phyloP scores from a whole-genome alignment of 495 filamentous ascomycete genomes.

The Aspergillus coremiiformis region DNA sequence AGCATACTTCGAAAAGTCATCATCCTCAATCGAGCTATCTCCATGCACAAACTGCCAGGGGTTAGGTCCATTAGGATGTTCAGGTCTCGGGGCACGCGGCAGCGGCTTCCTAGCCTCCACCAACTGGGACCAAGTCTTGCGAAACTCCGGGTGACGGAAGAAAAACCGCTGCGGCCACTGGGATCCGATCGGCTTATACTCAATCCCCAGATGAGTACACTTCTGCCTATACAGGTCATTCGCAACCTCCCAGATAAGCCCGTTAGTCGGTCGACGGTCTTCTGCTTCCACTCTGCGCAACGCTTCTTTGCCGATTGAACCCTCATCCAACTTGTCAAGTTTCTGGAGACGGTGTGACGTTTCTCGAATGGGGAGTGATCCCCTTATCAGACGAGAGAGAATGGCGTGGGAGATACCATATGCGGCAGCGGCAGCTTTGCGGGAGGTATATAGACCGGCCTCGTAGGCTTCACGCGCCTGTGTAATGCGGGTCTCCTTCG shows the following conservation, averaged over 20 bases:
- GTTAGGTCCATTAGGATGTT: background rate
- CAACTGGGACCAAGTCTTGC: background rate
- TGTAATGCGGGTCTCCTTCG: background rate
- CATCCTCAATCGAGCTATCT: background rate
- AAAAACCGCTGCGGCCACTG: background rate
- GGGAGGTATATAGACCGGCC: background rate
- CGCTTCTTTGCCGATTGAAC: background rate
- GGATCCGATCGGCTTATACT: background rate
- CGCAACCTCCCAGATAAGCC: background rate
- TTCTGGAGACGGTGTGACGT: background rate
- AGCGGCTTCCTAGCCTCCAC: background rate
- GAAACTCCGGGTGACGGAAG: background rate
- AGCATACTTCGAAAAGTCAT: background rate
- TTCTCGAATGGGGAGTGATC: background rate
- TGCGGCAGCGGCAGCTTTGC: background rate
- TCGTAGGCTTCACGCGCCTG: background rate
- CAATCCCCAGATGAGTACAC: background rate
- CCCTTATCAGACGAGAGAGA: background rate
- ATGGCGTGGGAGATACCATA: background rate
- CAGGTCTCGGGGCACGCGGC: background rate
- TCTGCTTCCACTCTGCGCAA: background rate
- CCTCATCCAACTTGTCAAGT: background rate
- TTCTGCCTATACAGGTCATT: background rate
- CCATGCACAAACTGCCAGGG: background rate
- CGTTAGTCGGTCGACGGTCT: background rate